These are phyloP conservation scores for Thalassia testudinum DNA, from an alignment of 116 monocot species.

Conservation along the genomic window DNA sequence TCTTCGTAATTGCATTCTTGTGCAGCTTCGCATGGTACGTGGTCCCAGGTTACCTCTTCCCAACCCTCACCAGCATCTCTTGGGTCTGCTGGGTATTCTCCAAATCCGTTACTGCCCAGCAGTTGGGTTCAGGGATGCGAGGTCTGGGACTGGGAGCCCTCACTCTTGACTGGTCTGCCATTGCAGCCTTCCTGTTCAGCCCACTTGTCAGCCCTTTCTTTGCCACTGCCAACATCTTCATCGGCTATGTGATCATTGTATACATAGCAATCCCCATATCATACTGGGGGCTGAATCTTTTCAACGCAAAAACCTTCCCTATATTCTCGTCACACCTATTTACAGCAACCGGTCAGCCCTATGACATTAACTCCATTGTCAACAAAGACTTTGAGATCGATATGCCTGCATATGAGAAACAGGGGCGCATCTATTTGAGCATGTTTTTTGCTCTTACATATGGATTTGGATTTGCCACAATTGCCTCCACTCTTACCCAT, in stretches of 20 bases:
- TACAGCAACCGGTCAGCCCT: constrained; percentile 21
- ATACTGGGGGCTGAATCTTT: constrained; percentile 71
- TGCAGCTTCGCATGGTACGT: constrained; percentile 76
- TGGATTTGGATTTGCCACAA: constrained; percentile 72
- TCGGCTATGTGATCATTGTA: constrained; percentile 34
- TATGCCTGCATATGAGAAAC: constrained; percentile 38
- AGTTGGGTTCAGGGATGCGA: constrained; percentile 73
- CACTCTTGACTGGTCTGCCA: constrained; percentile 70
- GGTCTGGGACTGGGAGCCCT: constrained; percentile 71
- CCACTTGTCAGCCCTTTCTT: constrained; percentile 82
- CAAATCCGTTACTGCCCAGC: constrained; percentile 76
- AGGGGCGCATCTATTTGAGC: constrained; percentile 54
- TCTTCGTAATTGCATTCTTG: constrained; percentile 60
- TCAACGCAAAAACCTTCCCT: constrained; percentile 66
- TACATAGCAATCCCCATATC: constrained; percentile 43
- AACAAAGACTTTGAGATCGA: constrained; percentile 69
- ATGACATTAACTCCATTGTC: constrained; percentile 59
- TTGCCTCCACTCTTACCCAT: constrained; percentile 67
- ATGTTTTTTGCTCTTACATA: constrained; percentile 76
- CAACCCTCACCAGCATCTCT: constrained; percentile 53
- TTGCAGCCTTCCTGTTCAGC: constrained; percentile 65
- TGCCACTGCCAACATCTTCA: constrained; percentile 59
- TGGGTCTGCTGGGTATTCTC: constrained; percentile 77
- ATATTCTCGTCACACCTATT: constrained; percentile 73
- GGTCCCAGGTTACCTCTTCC: constrained; percentile 77